Evolutionary conservation across 2,329 filamentous ascomycete species (phyloP).

Genomic region (Tolypocladium tropicale): DNA sequence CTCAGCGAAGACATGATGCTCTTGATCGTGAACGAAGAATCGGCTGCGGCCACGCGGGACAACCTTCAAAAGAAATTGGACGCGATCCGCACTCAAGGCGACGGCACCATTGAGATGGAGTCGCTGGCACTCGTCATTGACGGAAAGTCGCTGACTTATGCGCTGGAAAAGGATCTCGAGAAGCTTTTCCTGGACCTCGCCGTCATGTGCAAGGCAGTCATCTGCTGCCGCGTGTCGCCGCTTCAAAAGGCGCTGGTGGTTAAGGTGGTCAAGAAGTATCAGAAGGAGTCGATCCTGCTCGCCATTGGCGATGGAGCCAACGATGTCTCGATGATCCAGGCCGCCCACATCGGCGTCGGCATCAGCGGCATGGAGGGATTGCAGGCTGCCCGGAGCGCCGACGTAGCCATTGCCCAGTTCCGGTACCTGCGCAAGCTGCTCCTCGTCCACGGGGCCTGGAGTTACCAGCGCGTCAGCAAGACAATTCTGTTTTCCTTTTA

Average conservation of each 20-base stretch:
- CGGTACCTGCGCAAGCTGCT: constrained; percentile 87
- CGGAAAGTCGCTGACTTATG: constrained; percentile 88
- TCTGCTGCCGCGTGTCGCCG: constrained; percentile 94
- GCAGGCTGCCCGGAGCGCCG: constrained; percentile 88
- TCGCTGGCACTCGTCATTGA: constrained; percentile 89
- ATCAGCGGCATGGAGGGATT: constrained; percentile 96
- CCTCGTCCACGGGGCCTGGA: constrained; percentile 93
- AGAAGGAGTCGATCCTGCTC: constrained; percentile 81
- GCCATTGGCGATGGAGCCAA: constrained; percentile 97
- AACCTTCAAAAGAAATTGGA: constrained; percentile 91
- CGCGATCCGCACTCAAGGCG: constrained; percentile 75
- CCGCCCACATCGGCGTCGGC: constrained; percentile 92
- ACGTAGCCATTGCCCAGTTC: constrained; percentile 94
- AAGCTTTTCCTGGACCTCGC: constrained; percentile 89
- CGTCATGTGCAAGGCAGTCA: constrained; percentile 95
- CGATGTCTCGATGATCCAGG: constrained; percentile 99
- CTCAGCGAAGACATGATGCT: constrained; percentile 99
- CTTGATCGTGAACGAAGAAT: constrained; percentile 90
- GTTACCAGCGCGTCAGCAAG: constrained; percentile 93
- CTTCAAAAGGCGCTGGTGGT: constrained; percentile 96
- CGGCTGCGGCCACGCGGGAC: constrained; percentile 64
- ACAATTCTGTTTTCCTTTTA: constrained; percentile 98
- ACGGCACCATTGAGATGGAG: constrained; percentile 68
- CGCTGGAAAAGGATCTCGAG: constrained; percentile 87
- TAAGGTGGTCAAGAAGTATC: constrained; percentile 89